Percentiles rank a stretch among this genome's conserved stretches.
Evolutionary conservation across 2,329 filamentous ascomycete genomes (phyloP).

Genomic region (Cladosporium sp.): DNA sequence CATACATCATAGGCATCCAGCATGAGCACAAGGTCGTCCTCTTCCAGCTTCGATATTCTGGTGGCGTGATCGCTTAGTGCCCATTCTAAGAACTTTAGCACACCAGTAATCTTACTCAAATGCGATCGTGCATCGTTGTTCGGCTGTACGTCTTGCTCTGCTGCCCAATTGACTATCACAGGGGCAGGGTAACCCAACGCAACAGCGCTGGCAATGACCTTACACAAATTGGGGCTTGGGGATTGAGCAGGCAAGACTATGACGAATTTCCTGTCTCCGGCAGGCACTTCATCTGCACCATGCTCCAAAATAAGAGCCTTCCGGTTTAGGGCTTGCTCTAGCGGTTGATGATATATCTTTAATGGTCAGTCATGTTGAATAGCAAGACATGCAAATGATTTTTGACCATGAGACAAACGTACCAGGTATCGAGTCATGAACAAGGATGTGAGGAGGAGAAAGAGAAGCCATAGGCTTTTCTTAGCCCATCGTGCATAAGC

Average conservation of each 20-base stretch:
- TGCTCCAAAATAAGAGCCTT: neutral
- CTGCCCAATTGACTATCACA: constrained; percentile 12
- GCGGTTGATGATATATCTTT: neutral
- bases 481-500: neutral
- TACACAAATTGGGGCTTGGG: constrained; percentile 13
- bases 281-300: neutral
- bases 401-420: neutral
- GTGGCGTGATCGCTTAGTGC: neutral
- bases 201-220: constrained; percentile 7
- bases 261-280: constrained; percentile 9
- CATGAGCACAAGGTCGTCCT: constrained; percentile 57
- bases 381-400: neutral
- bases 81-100: constrained; percentile 8
- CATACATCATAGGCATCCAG: constrained; percentile 53
- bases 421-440: neutral
- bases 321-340: neutral
- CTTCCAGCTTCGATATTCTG: neutral
- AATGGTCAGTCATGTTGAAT: neutral
- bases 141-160: neutral
- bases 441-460: neutral
- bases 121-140: constrained; percentile 1
- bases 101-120: constrained; percentile 13
- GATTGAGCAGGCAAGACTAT: constrained; percentile 9
- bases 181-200: constrained; percentile 13
- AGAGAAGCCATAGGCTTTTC: neutral